Base-by-base conservation (phyloP, 2,329 filamentous ascomycete genomes). In the Trichoderma koningiopsis region DNA sequence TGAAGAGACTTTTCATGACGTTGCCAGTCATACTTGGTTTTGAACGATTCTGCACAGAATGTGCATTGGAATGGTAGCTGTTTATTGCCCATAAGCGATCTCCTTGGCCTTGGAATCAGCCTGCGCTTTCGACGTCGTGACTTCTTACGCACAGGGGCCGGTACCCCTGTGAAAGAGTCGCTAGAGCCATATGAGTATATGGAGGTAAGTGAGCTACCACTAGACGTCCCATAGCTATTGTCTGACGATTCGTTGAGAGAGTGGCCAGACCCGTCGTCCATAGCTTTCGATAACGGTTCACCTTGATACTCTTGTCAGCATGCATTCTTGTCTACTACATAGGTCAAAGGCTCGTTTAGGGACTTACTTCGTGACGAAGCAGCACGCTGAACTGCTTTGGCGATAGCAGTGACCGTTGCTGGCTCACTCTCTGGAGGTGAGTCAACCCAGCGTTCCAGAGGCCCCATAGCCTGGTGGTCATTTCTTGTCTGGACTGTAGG, bases 1-100 rank as follows among this genome's bases (percentile, higher is more conserved):
- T 76, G 84, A 72, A 79, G 79, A 71, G 80, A 78, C 49, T 80
- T 81, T 72, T 87, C 85, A 71, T 87, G 85, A 33, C 85, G 78
- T 67, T 81, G 79, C 81, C 81, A 83, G 69, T 82, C 79, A 68
- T 82, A 78, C 57, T 81, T 82, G 0, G 78, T 80, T 68, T 79
- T 80, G 73, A 83, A 83, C 2, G 78, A 79, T 65, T 82, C 80
- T 0, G 79, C 80, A 70, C 81, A 83, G 72, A 83, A 83, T 13
- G 81, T 83, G 70, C 81, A 83, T 61, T 83, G 81, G 56, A 75
- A 79, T 3, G 47, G 27, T 7, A 24, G 29, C 16, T 43, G 29
- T 11, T 35, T 37, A 14, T 58, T 14, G 33, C 19, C 35, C 29
- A 29, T n/a, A 40, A 58, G 33, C 16, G 35, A n/a, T 49, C 22